Evolutionary conservation across 1,284 basidiomycete genomes (phyloP).

Genomic region (Marasmius fiardii): DNA sequence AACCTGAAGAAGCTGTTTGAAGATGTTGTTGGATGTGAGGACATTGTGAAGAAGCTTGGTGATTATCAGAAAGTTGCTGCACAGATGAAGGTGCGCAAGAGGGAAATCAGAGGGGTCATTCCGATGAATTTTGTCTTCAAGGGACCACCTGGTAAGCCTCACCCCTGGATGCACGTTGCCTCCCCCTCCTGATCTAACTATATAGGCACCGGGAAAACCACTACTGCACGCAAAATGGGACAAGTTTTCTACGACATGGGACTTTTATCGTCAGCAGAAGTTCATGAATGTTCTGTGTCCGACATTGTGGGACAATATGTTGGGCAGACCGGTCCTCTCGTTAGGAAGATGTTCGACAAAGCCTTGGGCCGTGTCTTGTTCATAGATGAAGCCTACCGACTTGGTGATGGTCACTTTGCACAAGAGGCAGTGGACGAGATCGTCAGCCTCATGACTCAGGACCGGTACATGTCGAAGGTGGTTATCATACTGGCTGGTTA

Average conservation of each 20-base stretch:
- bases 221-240: constrained; percentile 48
- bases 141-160: constrained; percentile 58
- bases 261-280: constrained; percentile 47
- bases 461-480: constrained; percentile 51
- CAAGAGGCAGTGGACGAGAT: constrained; percentile 68
- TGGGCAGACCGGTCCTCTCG: constrained; percentile 68
- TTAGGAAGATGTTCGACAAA: constrained; percentile 50
- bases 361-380: constrained; percentile 63
- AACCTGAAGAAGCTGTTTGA: constrained; percentile 58
- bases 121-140: constrained; percentile 71
- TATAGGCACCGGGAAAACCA: constrained; percentile 48
- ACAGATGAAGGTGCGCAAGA: constrained; percentile 35
- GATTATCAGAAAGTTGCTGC: constrained; percentile 50
- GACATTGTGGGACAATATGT: constrained; percentile 66
- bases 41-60: constrained; percentile 44
- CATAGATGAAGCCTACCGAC: constrained; percentile 63
- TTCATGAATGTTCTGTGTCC: constrained; percentile 61
- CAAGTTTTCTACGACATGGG: constrained; percentile 69
- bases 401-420: constrained; percentile 56
- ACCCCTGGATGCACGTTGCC: not conserved
- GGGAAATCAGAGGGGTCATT: constrained; percentile 44
- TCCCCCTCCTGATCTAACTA: not conserved
- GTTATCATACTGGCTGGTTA: constrained; percentile 69
- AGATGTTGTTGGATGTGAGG: constrained; percentile 58
- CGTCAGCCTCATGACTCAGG: constrained; percentile 57